Percentiles rank a stretch among this genome's conserved stretches.
Evolutionary conservation across 78 protist species (phyloP).

Genomic region (Mantamonas sphyraenae): DNA sequence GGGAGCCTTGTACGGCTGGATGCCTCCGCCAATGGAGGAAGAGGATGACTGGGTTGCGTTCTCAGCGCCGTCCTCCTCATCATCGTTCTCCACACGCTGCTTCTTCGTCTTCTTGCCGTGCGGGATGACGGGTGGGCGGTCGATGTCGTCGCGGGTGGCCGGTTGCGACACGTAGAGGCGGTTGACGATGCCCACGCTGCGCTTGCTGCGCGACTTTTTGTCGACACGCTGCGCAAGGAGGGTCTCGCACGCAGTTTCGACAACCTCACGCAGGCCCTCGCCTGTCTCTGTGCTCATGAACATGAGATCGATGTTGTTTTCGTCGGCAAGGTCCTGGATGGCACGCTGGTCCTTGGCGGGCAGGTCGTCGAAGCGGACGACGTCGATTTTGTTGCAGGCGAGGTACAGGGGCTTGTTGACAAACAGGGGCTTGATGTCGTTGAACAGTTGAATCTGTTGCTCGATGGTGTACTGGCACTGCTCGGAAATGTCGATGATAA

Average conservation of each 20-base stretch:
- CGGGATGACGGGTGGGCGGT: constrained; percentile 63
- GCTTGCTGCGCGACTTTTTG: constrained; percentile 20
- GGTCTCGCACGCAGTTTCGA: constrained; percentile 79
- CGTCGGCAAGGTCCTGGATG: constrained; percentile 20
- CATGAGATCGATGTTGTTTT: constrained; percentile 31
- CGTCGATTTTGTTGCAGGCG: constrained; percentile 87
- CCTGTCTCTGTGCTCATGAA: constrained; percentile 62
- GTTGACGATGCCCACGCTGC: constrained; percentile 20
- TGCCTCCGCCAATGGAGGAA: too few species aligned
- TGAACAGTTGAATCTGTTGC: constrained; percentile 87
- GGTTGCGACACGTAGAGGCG: constrained; percentile 82
- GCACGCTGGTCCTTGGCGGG: constrained; percentile 37
- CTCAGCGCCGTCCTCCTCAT: constrained; percentile 13
- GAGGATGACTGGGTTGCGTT: too few species aligned
- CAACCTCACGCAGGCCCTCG: constrained; percentile 77
- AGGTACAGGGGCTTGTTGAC: constrained; percentile 93
- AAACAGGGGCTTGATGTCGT: constrained; percentile 89
- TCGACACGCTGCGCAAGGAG: constrained; percentile 77
- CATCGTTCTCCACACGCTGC: constrained; percentile 13
- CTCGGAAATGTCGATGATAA: constrained; percentile 90
- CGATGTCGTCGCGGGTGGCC: constrained; percentile 40
- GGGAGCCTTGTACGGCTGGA: too few species aligned
- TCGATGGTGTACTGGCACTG: constrained; percentile 89
- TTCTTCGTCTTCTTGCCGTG: not conserved
- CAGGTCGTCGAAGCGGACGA: constrained; percentile 52